Percentiles rank a stretch among this genome's conserved stretches.
phyloP scores from a whole-genome alignment of 495 filamentous ascomycete genomes.

The Aspergillus egyptiacus region DNA sequence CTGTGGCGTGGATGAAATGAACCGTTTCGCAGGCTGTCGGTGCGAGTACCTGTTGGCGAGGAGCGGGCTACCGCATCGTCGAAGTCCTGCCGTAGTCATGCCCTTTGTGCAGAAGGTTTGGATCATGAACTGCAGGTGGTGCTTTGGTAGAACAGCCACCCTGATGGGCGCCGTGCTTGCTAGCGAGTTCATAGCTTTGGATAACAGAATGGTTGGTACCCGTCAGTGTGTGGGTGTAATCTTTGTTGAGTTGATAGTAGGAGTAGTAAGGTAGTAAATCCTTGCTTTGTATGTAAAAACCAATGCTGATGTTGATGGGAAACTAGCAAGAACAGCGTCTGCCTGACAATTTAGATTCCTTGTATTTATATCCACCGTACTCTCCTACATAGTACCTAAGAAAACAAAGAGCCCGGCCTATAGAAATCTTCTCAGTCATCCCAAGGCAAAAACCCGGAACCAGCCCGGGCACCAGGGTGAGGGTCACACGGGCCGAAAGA shows the following conservation, averaged over 20 bases:
- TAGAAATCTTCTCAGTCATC: slow-evolving; percentile 12
- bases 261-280: background rate
- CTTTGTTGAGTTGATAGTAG: background rate
- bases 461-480: background rate
- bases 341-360: too few relatives aligned
- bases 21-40: slow-evolving; percentile 21
- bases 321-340: too few relatives aligned
- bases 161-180: slow-evolving; percentile 30
- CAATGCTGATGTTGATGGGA: too few relatives aligned
- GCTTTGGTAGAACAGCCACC: slow-evolving; percentile 23
- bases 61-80: slow-evolving; percentile 15
- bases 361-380: slow-evolving; percentile 6
- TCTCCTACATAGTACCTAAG: too few relatives aligned
- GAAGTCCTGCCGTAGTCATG: slow-evolving; percentile 19
- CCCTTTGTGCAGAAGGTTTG: slow-evolving; percentile 25
- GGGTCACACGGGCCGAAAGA: slow-evolving; percentile 10
- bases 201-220: background rate
- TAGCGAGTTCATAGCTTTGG: slow-evolving; percentile 21
- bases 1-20: slow-evolving; percentile 34
- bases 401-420: background rate
- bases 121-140: slow-evolving; percentile 23
- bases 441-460: slow-evolving; percentile 14
- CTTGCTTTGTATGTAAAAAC: background rate
- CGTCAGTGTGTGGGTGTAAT: too few relatives aligned
- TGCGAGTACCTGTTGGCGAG: slow-evolving; percentile 12